phyloP scores from a whole-genome alignment of 306 rosid genomes.

The Calophaca sinica region DNA sequence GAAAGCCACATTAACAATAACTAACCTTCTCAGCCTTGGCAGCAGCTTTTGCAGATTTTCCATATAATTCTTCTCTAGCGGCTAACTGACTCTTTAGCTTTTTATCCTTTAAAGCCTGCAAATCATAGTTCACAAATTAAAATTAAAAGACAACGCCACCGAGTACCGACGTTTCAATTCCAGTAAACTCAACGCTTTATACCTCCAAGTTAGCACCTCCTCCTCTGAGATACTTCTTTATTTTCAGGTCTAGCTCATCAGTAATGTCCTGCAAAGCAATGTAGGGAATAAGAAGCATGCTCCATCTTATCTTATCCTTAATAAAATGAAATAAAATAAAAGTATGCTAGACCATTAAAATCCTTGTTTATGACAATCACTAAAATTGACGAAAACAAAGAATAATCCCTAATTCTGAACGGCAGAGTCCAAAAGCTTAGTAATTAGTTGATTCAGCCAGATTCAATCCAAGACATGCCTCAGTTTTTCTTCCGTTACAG shows the following conservation, averaged over 20 bases:
- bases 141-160: not conserved
- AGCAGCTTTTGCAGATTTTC: slow-evolving; percentile 76
- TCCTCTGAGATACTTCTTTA: slow-evolving; percentile 86
- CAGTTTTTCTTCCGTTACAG: not conserved
- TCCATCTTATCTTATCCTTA: slow-evolving; percentile 51
- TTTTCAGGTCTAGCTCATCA: slow-evolving; percentile 64
- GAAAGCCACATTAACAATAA: slow-evolving; percentile 17
- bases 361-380: too few species aligned
- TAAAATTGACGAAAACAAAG: not conserved
- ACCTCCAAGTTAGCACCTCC: slow-evolving; percentile 75
- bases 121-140: slow-evolving; percentile 20
- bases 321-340: not conserved
- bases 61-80: slow-evolving; percentile 64
- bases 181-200: slow-evolving; percentile 25
- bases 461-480: slow-evolving; percentile 12
- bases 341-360: not conserved
- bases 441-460: slow-evolving; percentile 5
- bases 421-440: not conserved
- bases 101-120: slow-evolving; percentile 74
- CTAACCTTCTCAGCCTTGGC: slow-evolving; percentile 82
- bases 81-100: slow-evolving; percentile 80
- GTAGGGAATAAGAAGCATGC: slow-evolving; percentile 3
- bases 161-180: not conserved
- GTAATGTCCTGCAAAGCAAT: slow-evolving; percentile 57
- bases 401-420: not conserved